Evolutionary conservation across 2,329 filamentous ascomycete genomes (phyloP).

Genomic region (Pyrenochaeta sp.): DNA sequence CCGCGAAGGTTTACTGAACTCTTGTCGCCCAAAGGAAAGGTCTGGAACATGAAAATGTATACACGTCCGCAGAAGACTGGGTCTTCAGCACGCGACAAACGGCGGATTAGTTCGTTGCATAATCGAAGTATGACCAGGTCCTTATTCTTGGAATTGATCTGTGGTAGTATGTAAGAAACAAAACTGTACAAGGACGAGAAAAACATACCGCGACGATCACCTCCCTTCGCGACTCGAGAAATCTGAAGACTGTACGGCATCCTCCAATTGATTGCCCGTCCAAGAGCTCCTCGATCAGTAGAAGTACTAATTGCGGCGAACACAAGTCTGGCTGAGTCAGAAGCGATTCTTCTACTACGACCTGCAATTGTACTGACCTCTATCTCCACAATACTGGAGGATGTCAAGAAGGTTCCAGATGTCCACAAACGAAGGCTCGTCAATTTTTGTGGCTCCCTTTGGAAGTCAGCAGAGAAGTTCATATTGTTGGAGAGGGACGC

Average conservation of each 20-base stretch:
- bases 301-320: constrained; percentile 83
- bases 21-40: constrained; percentile 93
- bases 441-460: constrained; percentile 76
- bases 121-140: constrained; percentile 88
- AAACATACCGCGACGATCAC: constrained; percentile 76
- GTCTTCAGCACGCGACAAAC: constrained; percentile 94
- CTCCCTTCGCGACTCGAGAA: constrained; percentile 90
- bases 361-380: constrained; percentile 65
- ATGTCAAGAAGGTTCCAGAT: constrained; percentile 96
- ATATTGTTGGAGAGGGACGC: constrained; percentile 45
- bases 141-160: constrained; percentile 65
- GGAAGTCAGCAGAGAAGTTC: constrained; percentile 18
- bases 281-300: constrained; percentile 91
- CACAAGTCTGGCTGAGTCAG: constrained; percentile 56
- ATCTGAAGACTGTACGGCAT: constrained; percentile 91
- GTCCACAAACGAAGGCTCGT: constrained; percentile 77
- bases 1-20: constrained; percentile 96
- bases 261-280: constrained; percentile 95
- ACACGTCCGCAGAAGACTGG: constrained; percentile 97
- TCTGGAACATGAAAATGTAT: constrained; percentile 98
- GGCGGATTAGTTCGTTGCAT: constrained; percentile 93
- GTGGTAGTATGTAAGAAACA: too few species aligned
- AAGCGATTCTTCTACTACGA: not conserved
- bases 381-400: constrained; percentile 85
- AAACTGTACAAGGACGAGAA: too few species aligned